phyloP scores from a whole-genome alignment of 176 grass and related monocot species.

The Typha latifolia region DNA sequence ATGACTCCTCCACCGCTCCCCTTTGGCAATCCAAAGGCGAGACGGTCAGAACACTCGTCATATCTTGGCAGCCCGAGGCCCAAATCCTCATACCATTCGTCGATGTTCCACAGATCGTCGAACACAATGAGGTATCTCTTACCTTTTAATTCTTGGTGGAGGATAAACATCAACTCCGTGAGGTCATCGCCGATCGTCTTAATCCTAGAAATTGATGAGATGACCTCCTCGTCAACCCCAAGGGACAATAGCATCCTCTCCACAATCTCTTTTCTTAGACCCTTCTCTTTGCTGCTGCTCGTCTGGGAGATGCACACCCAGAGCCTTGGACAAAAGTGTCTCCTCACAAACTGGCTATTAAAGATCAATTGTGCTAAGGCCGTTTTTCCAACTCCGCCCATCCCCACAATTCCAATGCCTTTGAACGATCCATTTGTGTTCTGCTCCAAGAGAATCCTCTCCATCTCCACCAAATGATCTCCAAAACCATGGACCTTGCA shows the following conservation, averaged over 20 bases:
- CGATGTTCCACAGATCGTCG: slow-evolving; percentile 38
- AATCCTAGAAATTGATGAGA: slow-evolving; percentile 19
- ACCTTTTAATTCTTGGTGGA: slow-evolving; percentile 31
- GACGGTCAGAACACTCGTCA: slow-evolving; percentile 2
- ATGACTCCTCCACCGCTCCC: slow-evolving; percentile 31
- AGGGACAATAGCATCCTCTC: slow-evolving; percentile 43
- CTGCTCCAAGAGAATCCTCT: slow-evolving; percentile 20
- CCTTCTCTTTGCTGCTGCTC: not conserved
- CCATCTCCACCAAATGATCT: slow-evolving; percentile 21
- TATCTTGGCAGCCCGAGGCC: not conserved
- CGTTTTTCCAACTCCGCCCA: slow-evolving; percentile 3
- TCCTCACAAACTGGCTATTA: slow-evolving; percentile 19
- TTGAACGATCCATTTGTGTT: slow-evolving; percentile 7
- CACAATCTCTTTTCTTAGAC: slow-evolving; percentile 27
- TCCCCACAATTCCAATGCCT: slow-evolving; percentile 36
- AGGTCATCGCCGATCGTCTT: not conserved
- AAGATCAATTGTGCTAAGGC: slow-evolving; percentile 34
- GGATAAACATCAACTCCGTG: slow-evolving; percentile 15
- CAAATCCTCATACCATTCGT: slow-evolving; percentile 23
- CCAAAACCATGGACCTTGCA: slow-evolving; percentile 28
- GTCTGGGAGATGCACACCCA: slow-evolving; percentile 42
- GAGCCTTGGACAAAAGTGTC: slow-evolving; percentile 33
- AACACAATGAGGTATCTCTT: slow-evolving; percentile 34
- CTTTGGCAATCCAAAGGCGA: slow-evolving; percentile 26
- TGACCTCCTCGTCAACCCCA: slow-evolving; percentile 35